phyloP scores from a whole-genome alignment of 768 basidiomycete genomes.

The Lyophyllum decastes region DNA sequence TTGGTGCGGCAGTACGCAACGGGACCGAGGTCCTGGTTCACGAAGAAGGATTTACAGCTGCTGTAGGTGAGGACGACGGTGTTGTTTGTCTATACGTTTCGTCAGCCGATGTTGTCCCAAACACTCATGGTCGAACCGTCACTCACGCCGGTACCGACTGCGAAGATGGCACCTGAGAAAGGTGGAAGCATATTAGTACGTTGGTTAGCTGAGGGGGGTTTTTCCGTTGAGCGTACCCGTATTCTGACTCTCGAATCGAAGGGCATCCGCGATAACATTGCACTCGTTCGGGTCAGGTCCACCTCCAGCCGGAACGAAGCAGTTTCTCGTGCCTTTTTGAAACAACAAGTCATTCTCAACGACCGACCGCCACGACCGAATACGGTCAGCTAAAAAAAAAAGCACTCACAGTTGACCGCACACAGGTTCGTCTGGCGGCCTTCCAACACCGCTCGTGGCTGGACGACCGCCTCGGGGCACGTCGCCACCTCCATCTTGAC shows the following conservation, averaged over 20 bases:
- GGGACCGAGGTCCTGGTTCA: conserved; percentile 42
- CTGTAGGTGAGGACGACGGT: conserved; percentile 40
- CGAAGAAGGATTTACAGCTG: conserved; percentile 48
- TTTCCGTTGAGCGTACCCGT: not conserved
- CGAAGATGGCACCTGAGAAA: conserved; percentile 21
- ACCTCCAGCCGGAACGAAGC: conserved; percentile 46
- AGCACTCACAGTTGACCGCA: conserved; percentile 36
- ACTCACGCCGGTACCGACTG: conserved; percentile 30
- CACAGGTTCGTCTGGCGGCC: conserved; percentile 42
- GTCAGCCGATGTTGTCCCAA: not conserved
- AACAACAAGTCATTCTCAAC: no score
- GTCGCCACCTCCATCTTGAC: conserved; percentile 38
- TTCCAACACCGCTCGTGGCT: conserved; percentile 14
- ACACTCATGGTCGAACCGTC: not conserved
- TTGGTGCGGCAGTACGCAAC: conserved; percentile 48
- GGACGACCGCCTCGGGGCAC: conserved; percentile 27
- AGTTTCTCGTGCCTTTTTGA: conserved; percentile 38
- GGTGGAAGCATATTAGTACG: not conserved
- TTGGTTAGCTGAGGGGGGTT: not conserved
- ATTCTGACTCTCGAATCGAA: conserved; percentile 47
- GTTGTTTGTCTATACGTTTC: conserved; percentile 29
- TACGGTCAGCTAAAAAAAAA: no score
- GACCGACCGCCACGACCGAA: no score
- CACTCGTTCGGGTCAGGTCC: conserved; percentile 51
- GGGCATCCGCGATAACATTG: conserved; percentile 48